These are phyloP conservation scores for Daldinia childiae DNA, from an alignment of 495 filamentous ascomycete genomes.

Conservation along the genomic window DNA sequence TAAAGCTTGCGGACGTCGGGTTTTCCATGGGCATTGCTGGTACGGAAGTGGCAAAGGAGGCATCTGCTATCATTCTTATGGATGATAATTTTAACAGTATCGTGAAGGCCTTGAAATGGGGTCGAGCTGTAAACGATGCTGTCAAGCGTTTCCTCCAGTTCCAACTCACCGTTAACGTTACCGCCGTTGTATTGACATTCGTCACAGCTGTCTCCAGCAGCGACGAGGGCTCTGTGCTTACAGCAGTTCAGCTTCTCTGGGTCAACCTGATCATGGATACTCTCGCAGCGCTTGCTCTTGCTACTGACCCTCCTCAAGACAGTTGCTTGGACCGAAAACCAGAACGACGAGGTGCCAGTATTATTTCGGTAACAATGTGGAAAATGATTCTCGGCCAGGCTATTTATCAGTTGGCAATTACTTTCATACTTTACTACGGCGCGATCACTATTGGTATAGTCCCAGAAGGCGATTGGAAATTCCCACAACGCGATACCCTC, in stretches of 20 bases:
- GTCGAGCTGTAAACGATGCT: conserved; percentile 88
- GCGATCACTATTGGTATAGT: conserved; percentile 68
- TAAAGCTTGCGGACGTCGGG: conserved; percentile 86
- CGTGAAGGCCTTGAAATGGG: conserved; percentile 90
- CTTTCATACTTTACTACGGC: conserved; percentile 81
- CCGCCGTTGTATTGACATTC: conserved; percentile 84
- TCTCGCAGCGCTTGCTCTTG: conserved; percentile 84
- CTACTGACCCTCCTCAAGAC: conserved; percentile 83
- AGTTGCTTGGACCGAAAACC: conserved; percentile 84
- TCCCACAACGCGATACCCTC: conserved; percentile 69
- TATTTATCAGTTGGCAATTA: conserved; percentile 80
- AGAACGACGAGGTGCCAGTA: conserved; percentile 76
- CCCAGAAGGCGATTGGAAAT: conserved; percentile 42
- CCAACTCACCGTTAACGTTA: conserved; percentile 92
- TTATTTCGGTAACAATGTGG: conserved; percentile 91
- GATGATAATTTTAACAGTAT: conserved; percentile 91
- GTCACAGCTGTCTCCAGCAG: conserved; percentile 78
- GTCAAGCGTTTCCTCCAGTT: conserved; percentile 93
- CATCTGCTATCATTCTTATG: conserved; percentile 89
- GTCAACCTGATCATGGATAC: conserved; percentile 96
- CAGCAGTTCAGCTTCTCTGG: conserved; percentile 88
- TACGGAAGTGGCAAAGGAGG: conserved; percentile 94
- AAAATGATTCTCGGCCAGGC: conserved; percentile 94
- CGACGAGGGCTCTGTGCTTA: conserved; percentile 75
- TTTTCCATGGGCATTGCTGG: conserved; percentile 94